Conservation (phyloP, 1,284 basidiomycete genomes). For the Tilletia setariae region DNA sequence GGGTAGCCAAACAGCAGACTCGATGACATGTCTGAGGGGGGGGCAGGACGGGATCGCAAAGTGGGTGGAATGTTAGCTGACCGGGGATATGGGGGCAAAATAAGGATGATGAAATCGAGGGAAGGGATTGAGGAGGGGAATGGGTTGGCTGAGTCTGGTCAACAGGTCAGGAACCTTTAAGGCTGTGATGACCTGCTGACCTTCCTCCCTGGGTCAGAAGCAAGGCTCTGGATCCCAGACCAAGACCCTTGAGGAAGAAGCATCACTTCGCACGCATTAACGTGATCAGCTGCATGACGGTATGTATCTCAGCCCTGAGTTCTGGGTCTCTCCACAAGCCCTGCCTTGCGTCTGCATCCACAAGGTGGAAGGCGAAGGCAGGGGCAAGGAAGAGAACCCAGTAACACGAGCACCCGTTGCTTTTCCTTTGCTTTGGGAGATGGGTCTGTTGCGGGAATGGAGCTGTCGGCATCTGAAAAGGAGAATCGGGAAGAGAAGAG, state of each 20-base stretch:
- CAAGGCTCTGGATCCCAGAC: neutral
- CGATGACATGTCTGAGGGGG: too few species aligned
- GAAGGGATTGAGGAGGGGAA: neutral
- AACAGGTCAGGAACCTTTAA: neutral
- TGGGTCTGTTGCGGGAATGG: neutral
- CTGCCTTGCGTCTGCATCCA: too few species aligned
- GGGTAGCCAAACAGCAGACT: constrained; percentile 50
- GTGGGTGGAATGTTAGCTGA: neutral
- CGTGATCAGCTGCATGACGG: constrained; percentile 53
- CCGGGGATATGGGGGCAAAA: neutral
- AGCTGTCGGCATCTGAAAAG: neutral
- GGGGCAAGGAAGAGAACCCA: constrained; percentile 20
- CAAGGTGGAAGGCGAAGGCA: neutral
- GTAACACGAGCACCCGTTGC: constrained; percentile 47
- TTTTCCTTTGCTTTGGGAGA: constrained; percentile 17
- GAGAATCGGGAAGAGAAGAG: neutral
- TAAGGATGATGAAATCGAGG: neutral
- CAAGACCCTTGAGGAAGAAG: constrained; percentile 23
- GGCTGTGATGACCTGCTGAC: too few species aligned
- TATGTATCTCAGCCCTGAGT: constrained; percentile 31
- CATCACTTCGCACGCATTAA: constrained; percentile 55
- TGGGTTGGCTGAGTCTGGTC: constrained; percentile 1
- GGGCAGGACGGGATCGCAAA: too few species aligned
- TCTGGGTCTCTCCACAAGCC: neutral
- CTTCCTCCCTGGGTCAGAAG: too few species aligned